Percentiles rank a stretch among this genome's conserved stretches.
These are phyloP conservation scores for Blastomyces gilchristii DNA, from an alignment of 2,329 filamentous ascomycete genomes.

Conservation along the genomic window DNA sequence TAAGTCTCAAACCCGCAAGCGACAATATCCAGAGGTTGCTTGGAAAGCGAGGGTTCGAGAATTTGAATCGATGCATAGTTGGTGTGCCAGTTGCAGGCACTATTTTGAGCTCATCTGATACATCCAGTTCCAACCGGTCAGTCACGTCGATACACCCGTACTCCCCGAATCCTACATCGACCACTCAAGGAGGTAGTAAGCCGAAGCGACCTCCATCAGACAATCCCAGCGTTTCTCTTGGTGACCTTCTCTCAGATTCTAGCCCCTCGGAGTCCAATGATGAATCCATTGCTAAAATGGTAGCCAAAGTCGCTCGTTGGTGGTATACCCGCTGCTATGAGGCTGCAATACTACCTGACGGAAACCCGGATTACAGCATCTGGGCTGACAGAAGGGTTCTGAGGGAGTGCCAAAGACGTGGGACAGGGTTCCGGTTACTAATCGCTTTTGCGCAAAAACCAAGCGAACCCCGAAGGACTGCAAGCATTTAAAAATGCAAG, in stretches of 20 bases:
- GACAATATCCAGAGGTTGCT: slow-evolving; percentile 40
- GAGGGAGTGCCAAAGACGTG: slow-evolving; percentile 73
- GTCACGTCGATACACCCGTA: slow-evolving; percentile 16
- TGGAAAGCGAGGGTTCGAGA: slow-evolving; percentile 38
- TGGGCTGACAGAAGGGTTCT: slow-evolving; percentile 69
- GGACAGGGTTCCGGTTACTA: slow-evolving; percentile 79
- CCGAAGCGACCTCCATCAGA: slow-evolving; percentile 27
- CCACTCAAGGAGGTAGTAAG: background rate
- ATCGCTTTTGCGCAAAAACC: slow-evolving; percentile 87
- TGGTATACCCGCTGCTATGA: slow-evolving; percentile 96
- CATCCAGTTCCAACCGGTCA: slow-evolving; percentile 31
- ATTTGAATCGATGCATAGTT: slow-evolving; percentile 41
- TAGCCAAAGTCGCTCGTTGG: slow-evolving; percentile 84
- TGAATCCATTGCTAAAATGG: slow-evolving; percentile 82
- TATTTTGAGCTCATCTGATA: slow-evolving; percentile 33
- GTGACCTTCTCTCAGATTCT: slow-evolving; percentile 63
- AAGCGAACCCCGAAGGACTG: slow-evolving; percentile 35
- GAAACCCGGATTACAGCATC: slow-evolving; percentile 52
- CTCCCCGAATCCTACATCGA: slow-evolving; percentile 8
- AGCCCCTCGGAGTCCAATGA: slow-evolving; percentile 61
- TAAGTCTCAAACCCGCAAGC: slow-evolving; percentile 39
- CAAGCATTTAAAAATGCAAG: slow-evolving; percentile 28
- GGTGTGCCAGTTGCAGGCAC: slow-evolving; percentile 40
- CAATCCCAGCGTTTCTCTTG: slow-evolving; percentile 41
- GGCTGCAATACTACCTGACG: slow-evolving; percentile 45